A percentile compares a stretch with the other conserved stretches of the same genome.
phyloP scores from a whole-genome alignment of 768 basidiomycete genomes.

The Tephrocybe sp. region DNA sequence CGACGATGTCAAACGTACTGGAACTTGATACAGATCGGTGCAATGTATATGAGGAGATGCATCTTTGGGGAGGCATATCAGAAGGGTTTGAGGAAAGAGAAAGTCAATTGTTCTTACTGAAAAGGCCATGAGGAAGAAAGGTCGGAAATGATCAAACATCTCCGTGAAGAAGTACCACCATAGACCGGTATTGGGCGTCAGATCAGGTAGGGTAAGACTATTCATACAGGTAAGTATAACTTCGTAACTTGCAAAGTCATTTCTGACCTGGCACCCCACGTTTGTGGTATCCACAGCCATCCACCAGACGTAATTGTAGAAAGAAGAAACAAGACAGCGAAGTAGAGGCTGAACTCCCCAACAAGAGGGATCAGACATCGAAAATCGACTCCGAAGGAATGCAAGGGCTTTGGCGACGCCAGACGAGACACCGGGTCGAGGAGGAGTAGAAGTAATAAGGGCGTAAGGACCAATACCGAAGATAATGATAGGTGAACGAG shows the following conservation, averaged over 20 bases:
- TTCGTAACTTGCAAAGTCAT: not conserved
- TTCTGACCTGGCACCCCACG: slow-evolving; percentile 83
- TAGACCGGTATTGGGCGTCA: slow-evolving; percentile 91
- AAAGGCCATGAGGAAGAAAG: slow-evolving; percentile 94
- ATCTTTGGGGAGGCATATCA: slow-evolving; percentile 38
- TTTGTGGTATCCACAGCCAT: slow-evolving; percentile 67
- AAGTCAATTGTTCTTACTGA: slow-evolving; percentile 50
- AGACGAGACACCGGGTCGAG: slow-evolving; percentile 63
- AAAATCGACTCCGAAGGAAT: slow-evolving; percentile 26
- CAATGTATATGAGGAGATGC: slow-evolving; percentile 79
- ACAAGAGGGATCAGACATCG: slow-evolving; percentile 34
- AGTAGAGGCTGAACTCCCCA: slow-evolving; percentile 52
- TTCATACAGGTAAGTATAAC: slow-evolving; percentile 4
- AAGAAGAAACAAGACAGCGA: slow-evolving; percentile 41
- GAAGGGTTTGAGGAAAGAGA: not conserved
- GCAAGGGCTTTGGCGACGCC: slow-evolving; percentile 52
- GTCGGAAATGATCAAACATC: slow-evolving; percentile 97
- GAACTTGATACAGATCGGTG: slow-evolving; percentile 86
- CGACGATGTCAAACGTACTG: slow-evolving; percentile 50
- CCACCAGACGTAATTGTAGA: slow-evolving; percentile 60
- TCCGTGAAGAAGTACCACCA: slow-evolving; percentile 99
- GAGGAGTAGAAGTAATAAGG: slow-evolving; percentile 63
- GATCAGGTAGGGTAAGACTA: slow-evolving; percentile 80
- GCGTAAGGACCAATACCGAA: slow-evolving; percentile 62
- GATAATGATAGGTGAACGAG: slow-evolving; percentile 73